Evolutionary conservation across 768 basidiomycete species (phyloP).

Genomic region (Panaeolus cyanescens): DNA sequence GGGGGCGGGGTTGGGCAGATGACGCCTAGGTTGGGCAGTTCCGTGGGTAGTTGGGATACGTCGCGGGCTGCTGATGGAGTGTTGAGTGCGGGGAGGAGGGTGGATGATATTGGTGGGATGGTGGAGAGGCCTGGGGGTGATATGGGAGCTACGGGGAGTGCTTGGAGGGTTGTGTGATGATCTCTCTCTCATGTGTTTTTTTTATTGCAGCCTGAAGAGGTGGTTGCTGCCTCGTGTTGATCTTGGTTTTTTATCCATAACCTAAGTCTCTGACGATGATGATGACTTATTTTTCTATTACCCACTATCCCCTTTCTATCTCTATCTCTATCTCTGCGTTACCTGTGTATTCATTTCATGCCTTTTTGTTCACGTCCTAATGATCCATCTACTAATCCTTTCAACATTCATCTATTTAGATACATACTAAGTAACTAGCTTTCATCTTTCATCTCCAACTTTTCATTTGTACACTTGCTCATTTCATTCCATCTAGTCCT

Average conservation of each 20-base stretch:
- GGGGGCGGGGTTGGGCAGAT: slow-evolving; percentile 22
- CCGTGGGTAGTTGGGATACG: slow-evolving; percentile 41
- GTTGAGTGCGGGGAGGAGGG: slow-evolving; percentile 8
- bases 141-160: slow-evolving; percentile 21
- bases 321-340: background rate
- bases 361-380: too few species aligned
- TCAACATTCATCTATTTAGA: too few species aligned
- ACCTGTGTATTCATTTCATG: too few species aligned
- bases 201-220: background rate
- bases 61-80: slow-evolving; percentile 5
- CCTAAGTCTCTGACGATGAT: too few species aligned
- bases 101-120: slow-evolving; percentile 18
- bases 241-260: background rate
- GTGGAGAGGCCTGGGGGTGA: slow-evolving; percentile 23
- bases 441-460: too few species aligned
- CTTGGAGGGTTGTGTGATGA: slow-evolving; percentile 23
- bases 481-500: background rate
- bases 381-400: too few species aligned
- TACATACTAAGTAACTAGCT: too few species aligned
- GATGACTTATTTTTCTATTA: background rate
- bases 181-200: background rate
- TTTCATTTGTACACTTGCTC: background rate
- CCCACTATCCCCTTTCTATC: background rate
- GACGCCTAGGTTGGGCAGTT: background rate
- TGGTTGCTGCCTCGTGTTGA: slow-evolving; percentile 2